Evolutionary conservation across 192 early-diverging fungal genomes (phyloP).

Genomic region (Haplosporangium gracile): DNA sequence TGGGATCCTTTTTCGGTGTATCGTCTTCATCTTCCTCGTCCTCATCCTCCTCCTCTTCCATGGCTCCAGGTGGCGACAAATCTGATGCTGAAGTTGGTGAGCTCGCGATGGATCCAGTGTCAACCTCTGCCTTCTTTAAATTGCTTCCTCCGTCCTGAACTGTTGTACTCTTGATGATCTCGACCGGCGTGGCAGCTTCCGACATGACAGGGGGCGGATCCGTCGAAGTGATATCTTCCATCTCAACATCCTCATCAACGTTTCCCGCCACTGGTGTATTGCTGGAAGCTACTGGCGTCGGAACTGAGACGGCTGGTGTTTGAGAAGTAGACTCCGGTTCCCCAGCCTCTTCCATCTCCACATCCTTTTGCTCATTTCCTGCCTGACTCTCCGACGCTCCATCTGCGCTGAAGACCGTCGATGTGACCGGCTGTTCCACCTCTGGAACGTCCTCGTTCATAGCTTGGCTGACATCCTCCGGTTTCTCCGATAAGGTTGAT

Average conservation of each 20-base stretch:
- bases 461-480: background rate
- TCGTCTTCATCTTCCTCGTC: slow-evolving; percentile 3
- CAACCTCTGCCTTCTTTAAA: background rate
- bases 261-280: background rate
- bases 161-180: background rate
- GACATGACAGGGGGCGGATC: background rate
- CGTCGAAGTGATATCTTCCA: slow-evolving; percentile 26
- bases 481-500: slow-evolving; percentile 9
- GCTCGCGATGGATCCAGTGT: background rate
- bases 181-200: background rate
- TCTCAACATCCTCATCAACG: slow-evolving; percentile 22
- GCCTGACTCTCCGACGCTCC: background rate
- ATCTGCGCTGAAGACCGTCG: background rate
- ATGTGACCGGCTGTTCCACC: background rate
- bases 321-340: background rate
- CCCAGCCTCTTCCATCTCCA: slow-evolving; percentile 41
- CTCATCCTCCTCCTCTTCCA: slow-evolving; percentile 28
- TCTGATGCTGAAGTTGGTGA: slow-evolving; percentile 30
- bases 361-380: slow-evolving; percentile 15
- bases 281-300: background rate
- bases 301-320: background rate
- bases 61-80: slow-evolving; percentile 21
- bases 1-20: background rate
- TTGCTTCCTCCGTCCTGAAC: background rate
- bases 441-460: background rate